Conservation (phyloP, 345 rosid genomes). For the Lumnitzera littorea region DNA sequence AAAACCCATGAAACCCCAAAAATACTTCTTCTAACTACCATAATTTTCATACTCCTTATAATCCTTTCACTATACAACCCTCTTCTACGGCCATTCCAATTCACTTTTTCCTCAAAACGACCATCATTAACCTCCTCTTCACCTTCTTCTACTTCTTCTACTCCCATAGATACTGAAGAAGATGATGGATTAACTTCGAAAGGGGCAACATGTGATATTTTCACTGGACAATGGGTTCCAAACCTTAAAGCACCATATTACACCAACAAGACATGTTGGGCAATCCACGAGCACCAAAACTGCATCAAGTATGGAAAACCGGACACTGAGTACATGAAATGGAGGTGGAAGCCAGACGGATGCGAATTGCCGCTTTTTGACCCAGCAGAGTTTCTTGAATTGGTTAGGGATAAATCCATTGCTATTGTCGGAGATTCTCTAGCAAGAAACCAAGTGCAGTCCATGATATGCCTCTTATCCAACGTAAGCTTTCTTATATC, state of each 20-base stretch:
- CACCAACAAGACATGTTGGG: slow-evolving; percentile 85
- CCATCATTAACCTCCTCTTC: neutral
- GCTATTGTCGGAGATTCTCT: slow-evolving; percentile 92
- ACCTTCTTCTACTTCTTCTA: neutral
- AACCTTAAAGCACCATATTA: slow-evolving; percentile 73
- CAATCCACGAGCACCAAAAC: slow-evolving; percentile 89
- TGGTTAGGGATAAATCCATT: slow-evolving; percentile 63
- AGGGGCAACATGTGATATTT: slow-evolving; percentile 52
- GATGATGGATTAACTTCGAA: neutral
- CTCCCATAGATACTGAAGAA: neutral
- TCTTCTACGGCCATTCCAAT: slow-evolving; percentile 19
- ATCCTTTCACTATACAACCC: slow-evolving; percentile 35
- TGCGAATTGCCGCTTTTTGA: slow-evolving; percentile 64
- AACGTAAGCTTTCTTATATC: slow-evolving; percentile 31
- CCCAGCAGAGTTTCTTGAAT: slow-evolving; percentile 63
- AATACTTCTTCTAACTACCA: slow-evolving; percentile 14
- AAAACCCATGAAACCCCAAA: slow-evolving; percentile 11
- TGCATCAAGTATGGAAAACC: slow-evolving; percentile 89
- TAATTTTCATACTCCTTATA: slow-evolving; percentile 20
- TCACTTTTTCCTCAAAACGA: slow-evolving; percentile 3
- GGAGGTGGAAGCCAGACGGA: slow-evolving; percentile 84
- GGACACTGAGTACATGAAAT: slow-evolving; percentile 56
- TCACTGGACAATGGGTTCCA: slow-evolving; percentile 79
- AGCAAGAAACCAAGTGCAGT: slow-evolving; percentile 90
- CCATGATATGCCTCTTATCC: slow-evolving; percentile 92